Percentiles rank a stretch among this genome's conserved stretches.
These are phyloP conservation scores for Candida qinlingensis DNA, from an alignment of 805 yeast species.

Conservation along the genomic window DNA sequence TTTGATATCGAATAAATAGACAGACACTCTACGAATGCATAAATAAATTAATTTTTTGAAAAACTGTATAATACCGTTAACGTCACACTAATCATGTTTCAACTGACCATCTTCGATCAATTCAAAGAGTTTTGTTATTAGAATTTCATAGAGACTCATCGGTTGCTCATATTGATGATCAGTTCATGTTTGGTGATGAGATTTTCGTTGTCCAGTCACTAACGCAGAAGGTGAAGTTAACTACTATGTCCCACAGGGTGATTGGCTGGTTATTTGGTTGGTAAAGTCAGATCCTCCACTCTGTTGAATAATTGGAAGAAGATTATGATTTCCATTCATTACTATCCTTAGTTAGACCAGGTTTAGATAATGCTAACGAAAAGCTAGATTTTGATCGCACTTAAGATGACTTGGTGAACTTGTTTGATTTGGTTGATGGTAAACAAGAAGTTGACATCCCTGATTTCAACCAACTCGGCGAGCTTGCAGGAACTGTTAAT, in stretches of 20 bases:
- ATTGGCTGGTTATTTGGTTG: slow-evolving; percentile 21
- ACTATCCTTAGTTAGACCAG: slow-evolving; percentile 17
- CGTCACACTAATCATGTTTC: too few species aligned
- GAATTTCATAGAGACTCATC: slow-evolving; percentile 15
- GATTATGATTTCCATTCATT: slow-evolving; percentile 15
- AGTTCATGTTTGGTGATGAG: slow-evolving; percentile 19
- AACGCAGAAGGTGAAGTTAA: slow-evolving; percentile 15
- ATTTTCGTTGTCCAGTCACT: slow-evolving; percentile 18
- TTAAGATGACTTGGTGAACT: slow-evolving; percentile 17
- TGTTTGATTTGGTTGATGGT: slow-evolving; percentile 15
- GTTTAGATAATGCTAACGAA: slow-evolving; percentile 12
- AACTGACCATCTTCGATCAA: too few species aligned
- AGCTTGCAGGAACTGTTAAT: slow-evolving; percentile 9
- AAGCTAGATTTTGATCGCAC: slow-evolving; percentile 19
- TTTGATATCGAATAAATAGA: background rate
- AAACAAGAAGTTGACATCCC: slow-evolving; percentile 17
- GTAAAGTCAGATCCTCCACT: slow-evolving; percentile 14
- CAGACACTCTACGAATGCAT: too few species aligned
- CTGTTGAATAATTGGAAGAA: slow-evolving; percentile 16
- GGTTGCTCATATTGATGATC: slow-evolving; percentile 12
- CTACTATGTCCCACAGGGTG: slow-evolving; percentile 19
- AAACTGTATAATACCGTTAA: too few species aligned
- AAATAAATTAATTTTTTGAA: too few species aligned
- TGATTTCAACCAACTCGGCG: slow-evolving; percentile 10
- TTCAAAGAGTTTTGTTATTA: slow-evolving; percentile 15